Evolutionary conservation across 106 monocot species (phyloP).

Genomic region (Apostasia ramifera): DNA sequence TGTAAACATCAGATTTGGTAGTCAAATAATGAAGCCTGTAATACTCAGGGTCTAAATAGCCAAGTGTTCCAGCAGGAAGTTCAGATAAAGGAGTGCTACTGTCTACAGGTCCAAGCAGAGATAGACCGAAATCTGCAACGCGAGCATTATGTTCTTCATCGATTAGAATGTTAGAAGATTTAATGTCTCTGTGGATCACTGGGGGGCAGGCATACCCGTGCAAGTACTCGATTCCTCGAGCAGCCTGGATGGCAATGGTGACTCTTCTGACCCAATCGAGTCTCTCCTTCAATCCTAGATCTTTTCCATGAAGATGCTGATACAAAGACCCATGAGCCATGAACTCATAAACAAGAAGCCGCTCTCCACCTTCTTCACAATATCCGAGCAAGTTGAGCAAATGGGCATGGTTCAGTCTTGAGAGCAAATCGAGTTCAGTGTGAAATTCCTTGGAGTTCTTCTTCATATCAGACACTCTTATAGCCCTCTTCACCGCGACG

Average conservation of each 20-base stretch:
- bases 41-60: constrained; percentile 97
- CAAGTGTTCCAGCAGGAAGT: constrained; percentile 92
- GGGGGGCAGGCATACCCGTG: constrained; percentile 99
- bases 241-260: constrained; percentile 95
- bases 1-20: constrained; percentile 96
- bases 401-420: constrained; percentile 93
- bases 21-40: constrained; percentile 96
- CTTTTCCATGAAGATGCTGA: constrained; percentile 89
- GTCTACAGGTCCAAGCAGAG: constrained; percentile 75
- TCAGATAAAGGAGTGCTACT: constrained; percentile 76
- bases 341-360: constrained; percentile 95
- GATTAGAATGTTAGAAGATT: constrained; percentile 96
- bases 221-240: constrained; percentile 91
- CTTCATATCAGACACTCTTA: constrained; percentile 46
- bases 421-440: constrained; percentile 88
- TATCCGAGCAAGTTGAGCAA: constrained; percentile 86
- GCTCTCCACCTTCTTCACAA: constrained; percentile 91
- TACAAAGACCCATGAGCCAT: constrained; percentile 98
- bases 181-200: constrained; percentile 95
- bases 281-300: constrained; percentile 35
- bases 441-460: constrained; percentile 89
- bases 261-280: constrained; percentile 82
- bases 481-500: constrained; percentile 88
- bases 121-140: constrained; percentile 93
- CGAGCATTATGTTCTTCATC: constrained; percentile 97